Conservation (phyloP, 257 asterid species). For the Marsdenia floribunda region DNA sequence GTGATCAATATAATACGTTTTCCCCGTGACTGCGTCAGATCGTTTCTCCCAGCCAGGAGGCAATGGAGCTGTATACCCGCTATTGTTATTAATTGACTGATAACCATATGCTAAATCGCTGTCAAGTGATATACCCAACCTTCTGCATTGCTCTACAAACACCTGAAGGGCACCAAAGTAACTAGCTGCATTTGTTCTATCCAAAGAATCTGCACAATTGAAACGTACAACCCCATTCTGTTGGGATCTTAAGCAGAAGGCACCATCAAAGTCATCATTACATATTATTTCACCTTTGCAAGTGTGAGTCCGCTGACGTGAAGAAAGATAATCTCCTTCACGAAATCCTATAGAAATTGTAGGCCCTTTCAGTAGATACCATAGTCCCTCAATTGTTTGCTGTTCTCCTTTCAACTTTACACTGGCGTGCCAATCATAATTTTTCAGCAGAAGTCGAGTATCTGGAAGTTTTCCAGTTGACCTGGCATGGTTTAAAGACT, state of each 20-base stretch:
- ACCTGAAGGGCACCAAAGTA: constrained; percentile 97
- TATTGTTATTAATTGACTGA: constrained; percentile 56
- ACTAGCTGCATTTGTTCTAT: constrained; percentile 99
- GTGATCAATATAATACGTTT: constrained; percentile 91
- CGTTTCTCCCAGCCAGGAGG: constrained; percentile 99
- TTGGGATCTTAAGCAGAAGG: constrained; percentile 94
- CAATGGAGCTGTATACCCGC: constrained; percentile 88
- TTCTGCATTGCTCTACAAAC: constrained; percentile 92
- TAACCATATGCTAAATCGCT: constrained; percentile 75
- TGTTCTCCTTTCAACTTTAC: constrained; percentile 92
- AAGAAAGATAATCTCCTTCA: constrained; percentile 91
- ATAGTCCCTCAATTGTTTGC: constrained; percentile 92
- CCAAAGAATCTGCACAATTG: constrained; percentile 98
- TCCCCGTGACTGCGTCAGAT: constrained; percentile 91
- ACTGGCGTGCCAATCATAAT: constrained; percentile 99
- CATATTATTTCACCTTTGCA: constrained; percentile 91
- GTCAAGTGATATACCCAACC: constrained; percentile 95
- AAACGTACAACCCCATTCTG: constrained; percentile 97
- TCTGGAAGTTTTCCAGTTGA: constrained; percentile 73
- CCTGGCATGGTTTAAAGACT: constrained; percentile 70
- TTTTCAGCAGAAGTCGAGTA: constrained; percentile 81
- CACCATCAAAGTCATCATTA: constrained; percentile 78
- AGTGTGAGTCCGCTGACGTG: constrained; percentile 69
- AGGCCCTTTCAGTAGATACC: constrained; percentile 95
- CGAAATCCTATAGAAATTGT: constrained; percentile 69